phyloP scores from a whole-genome alignment of 2,329 filamentous ascomycete species.

The Diaporthe capsici region DNA sequence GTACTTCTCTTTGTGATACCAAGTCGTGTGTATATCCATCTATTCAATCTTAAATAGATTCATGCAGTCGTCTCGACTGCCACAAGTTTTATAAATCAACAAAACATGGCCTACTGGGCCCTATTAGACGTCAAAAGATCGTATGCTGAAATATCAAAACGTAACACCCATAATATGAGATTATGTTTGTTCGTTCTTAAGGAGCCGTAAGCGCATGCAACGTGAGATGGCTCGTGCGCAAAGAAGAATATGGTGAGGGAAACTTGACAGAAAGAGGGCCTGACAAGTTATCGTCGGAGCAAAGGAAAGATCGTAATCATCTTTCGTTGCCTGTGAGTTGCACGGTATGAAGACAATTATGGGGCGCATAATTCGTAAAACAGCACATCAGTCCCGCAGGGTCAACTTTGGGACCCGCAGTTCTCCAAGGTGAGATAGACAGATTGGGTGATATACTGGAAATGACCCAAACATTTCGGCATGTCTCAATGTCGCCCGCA shows the following conservation, averaged over 20 bases:
- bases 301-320: neutral
- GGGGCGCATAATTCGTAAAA: neutral
- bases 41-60: slow-evolving; percentile 1
- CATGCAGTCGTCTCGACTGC: neutral
- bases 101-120: neutral
- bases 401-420: neutral
- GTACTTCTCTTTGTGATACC: slow-evolving; percentile 29
- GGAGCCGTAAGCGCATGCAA: neutral
- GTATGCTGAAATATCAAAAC: neutral
- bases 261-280: neutral
- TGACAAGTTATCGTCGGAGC: neutral
- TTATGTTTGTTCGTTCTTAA: neutral
- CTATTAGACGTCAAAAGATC: no score
- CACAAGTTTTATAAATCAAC: neutral
- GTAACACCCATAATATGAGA: neutral
- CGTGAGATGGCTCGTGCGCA: no score
- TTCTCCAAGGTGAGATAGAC: neutral
- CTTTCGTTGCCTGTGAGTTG: neutral
- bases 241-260: neutral
- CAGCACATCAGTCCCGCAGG: no score
- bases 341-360: neutral
- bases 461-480: neutral
- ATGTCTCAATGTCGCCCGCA: neutral
- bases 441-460: neutral
- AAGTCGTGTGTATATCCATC: slow-evolving; percentile 13